phyloP scores from a whole-genome alignment of 2,329 filamentous ascomycete genomes.

The Beauveria australis region DNA sequence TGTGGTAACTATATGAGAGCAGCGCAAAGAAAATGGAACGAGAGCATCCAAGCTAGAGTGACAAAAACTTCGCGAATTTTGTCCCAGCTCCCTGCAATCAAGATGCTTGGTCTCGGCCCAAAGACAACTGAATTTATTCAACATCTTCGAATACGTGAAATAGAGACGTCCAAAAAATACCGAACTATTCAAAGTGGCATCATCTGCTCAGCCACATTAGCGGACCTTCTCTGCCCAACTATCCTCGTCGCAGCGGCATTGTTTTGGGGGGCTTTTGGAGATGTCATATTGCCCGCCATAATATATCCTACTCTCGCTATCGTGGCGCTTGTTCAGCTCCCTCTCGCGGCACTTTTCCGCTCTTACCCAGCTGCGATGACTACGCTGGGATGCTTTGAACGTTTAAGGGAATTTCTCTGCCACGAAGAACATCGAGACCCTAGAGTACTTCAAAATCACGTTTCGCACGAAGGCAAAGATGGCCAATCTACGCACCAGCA shows the following conservation, averaged over 20 bases:
- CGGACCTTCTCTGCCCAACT: neutral
- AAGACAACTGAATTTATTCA: neutral
- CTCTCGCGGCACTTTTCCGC: neutral
- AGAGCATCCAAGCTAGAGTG: neutral
- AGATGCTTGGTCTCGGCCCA: neutral
- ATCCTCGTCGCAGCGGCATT: neutral
- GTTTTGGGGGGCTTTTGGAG: neutral
- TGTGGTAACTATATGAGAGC: neutral
- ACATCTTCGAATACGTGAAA: neutral
- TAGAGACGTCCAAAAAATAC: neutral
- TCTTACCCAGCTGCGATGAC: neutral
- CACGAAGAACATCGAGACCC: neutral
- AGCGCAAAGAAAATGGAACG: neutral
- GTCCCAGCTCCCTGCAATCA: neutral
- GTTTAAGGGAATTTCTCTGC: neutral
- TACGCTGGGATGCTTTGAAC: conserved; percentile 1
- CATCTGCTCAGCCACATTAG: neutral
- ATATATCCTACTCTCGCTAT: neutral
- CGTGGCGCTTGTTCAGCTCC: neutral
- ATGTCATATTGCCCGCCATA: neutral
- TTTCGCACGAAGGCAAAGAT: neutral
- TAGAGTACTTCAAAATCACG: neutral
- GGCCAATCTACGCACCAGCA: neutral
- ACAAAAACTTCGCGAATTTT: neutral
- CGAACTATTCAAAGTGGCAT: neutral